Base-by-base conservation (phyloP, 345 rosid species). In the Gossypium thurberi region DNA sequence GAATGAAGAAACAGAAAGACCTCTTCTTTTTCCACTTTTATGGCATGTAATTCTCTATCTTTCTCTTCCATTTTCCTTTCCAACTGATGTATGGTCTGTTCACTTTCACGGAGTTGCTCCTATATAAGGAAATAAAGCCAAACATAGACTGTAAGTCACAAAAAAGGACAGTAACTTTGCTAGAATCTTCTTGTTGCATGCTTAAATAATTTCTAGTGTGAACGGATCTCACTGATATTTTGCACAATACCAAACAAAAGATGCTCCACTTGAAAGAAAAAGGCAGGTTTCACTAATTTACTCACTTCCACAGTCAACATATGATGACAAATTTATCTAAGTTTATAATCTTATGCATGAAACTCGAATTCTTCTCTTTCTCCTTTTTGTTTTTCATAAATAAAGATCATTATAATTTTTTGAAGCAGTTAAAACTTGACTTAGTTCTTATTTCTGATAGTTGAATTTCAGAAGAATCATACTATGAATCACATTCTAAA, bases 1-100 rank as follows among this genome's bases (percentile, higher is more conserved):
- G 37, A 63, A 18, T 0, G 55, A 61, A 48, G 23, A 72, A 53
- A 70, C 52, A 44, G 74, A 84, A 88, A 71, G 63, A 92, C 99
- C 83, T 90, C 91, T 86, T 95, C 98, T 10, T 83, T 95, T 77
- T 91, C 99, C 65, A 87, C 80, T 80, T 88, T 95, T 67, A 88
- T 82, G 13, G 90, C 90, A 86, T 86, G 90, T 3, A 95, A 82
- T 81, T 92, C 98, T 75, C 91, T 85, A 28, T 89, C 98, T 79
- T 85, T 92, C 75, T 89, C 96, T 73, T 92, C 99, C 71, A 92
- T 75, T 82, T 83, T 87, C 81, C 91, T 89, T 83, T 91, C 97
- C 78, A 88, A 78, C 17, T 91, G 94, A 68, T 40, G 87, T 55
- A 89, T 83, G 66, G 84, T 72, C 67, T 80, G 92, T 61, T 87